Conservation (phyloP, 192 early-diverging fungal genomes). For the Gryganskiella cystojenkinii region DNA sequence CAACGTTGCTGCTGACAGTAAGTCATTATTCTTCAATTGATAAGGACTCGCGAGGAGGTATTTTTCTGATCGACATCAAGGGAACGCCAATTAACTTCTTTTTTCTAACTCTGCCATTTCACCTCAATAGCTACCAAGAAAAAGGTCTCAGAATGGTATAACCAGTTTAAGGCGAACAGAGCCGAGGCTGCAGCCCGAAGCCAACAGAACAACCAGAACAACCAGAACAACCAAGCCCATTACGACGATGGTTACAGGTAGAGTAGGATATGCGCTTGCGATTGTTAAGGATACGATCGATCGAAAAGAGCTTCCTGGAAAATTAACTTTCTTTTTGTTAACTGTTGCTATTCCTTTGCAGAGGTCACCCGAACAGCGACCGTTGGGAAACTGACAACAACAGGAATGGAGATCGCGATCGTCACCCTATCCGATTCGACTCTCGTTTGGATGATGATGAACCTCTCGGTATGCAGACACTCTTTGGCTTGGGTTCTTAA, state of each 20-base stretch:
- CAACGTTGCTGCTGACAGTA: slow-evolving; percentile 65
- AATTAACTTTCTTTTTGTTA: neutral
- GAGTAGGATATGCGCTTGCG: neutral
- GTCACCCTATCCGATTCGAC: slow-evolving; percentile 27
- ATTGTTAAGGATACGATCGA: neutral
- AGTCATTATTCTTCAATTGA: too few species aligned
- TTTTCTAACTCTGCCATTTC: neutral
- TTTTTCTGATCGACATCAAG: too few species aligned
- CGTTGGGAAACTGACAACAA: slow-evolving; percentile 6
- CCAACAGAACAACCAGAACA: neutral
- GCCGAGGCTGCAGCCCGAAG: slow-evolving; percentile 23
- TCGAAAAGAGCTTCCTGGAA: neutral
- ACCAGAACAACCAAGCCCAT: slow-evolving; percentile 6
- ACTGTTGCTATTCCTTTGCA: neutral
- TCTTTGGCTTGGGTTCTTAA: too few species aligned
- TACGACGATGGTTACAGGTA: slow-evolving; percentile 19
- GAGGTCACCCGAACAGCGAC: slow-evolving; percentile 10
- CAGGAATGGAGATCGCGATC: neutral
- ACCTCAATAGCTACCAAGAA: slow-evolving; percentile 63
- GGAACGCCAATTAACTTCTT: neutral
- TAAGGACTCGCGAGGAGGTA: too few species aligned
- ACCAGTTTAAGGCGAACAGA: slow-evolving; percentile 56
- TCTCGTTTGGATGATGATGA: slow-evolving; percentile 28
- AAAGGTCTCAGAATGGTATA: slow-evolving; percentile 67
- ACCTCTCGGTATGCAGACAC: slow-evolving; percentile 25